These are phyloP conservation scores for Jasminum sambac DNA, from an alignment of 257 asterid species.

Conservation along the genomic window DNA sequence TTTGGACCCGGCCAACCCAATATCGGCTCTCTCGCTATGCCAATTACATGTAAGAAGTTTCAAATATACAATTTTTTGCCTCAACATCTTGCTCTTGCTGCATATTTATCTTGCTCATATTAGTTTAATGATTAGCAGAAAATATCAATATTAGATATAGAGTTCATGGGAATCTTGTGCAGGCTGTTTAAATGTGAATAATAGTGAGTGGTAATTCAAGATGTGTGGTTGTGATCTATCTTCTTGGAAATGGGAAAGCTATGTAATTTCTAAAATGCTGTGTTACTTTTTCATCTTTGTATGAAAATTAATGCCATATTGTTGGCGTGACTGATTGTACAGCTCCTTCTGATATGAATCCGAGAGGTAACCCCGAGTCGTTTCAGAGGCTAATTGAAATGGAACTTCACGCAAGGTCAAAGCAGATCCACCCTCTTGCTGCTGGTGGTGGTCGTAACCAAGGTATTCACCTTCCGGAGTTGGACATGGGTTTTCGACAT, in stretches of 20 bases:
- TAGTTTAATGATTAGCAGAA: not conserved
- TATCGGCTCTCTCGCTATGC: constrained; percentile 51
- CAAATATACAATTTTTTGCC: not conserved
- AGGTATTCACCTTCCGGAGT: constrained; percentile 59
- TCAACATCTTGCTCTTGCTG: not conserved
- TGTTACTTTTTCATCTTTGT: not conserved
- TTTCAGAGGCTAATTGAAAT: constrained; percentile 74
- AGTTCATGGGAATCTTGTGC: constrained; percentile 2
- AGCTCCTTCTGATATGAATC: constrained; percentile 34
- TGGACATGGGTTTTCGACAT: constrained; percentile 59
- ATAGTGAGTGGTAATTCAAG: too few relatives aligned
- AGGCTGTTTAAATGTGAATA: not conserved
- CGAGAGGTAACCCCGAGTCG: constrained; percentile 55
- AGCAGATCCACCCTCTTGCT: constrained; percentile 57
- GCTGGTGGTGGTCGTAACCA: constrained; percentile 39
- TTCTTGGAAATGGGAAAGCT: not conserved
- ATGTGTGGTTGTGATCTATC: too few relatives aligned
- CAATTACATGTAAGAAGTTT: constrained; percentile 34
- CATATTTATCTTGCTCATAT: constrained; percentile 7
- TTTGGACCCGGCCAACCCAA: constrained; percentile 52
- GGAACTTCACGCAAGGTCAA: constrained; percentile 69
- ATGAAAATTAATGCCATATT: not conserved
- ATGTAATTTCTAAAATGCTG: not conserved
- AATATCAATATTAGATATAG: not conserved
- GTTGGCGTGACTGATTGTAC: constrained; percentile 12